Conservation (phyloP, 73 alveolate species). For the Blepharisma japonicum region DNA sequence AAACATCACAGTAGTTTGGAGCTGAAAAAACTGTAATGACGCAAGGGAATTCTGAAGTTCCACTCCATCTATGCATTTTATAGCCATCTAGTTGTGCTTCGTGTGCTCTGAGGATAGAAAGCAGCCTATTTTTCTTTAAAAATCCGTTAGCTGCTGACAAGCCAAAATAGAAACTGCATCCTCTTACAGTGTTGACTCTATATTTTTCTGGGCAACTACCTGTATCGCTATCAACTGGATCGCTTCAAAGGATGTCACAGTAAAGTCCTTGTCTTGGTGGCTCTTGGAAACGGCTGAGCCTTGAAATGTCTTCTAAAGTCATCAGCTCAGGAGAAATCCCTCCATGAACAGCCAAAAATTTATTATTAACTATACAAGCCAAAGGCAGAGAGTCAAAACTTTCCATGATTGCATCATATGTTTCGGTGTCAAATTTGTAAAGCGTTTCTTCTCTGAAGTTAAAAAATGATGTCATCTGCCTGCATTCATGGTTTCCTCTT, state of each 20-base stretch:
- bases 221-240: constrained; percentile 69
- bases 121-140: constrained; percentile 63
- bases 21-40: constrained; percentile 86
- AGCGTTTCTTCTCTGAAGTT: constrained; percentile 57
- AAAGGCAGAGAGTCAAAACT: constrained; percentile 69
- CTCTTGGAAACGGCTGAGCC: constrained; percentile 59
- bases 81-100: constrained; percentile 83
- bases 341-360: constrained; percentile 78
- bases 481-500: constrained; percentile 59
- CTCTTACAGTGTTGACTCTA: constrained; percentile 71
- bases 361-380: constrained; percentile 56
- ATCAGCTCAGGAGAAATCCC: constrained; percentile 80
- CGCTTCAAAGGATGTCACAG: constrained; percentile 81
- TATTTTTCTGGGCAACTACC: constrained; percentile 55
- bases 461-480: constrained; percentile 47
- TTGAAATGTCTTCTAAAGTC: constrained; percentile 47
- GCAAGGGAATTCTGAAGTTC: constrained; percentile 68
- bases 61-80: constrained; percentile 89
- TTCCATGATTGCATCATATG: constrained; percentile 71
- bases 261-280: constrained; percentile 70
- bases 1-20: constrained; percentile 86
- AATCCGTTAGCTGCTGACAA: constrained; percentile 71
- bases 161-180: constrained; percentile 80
- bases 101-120: constrained; percentile 78
- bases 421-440: constrained; percentile 64